A percentile compares a stretch with the other conserved stretches of the same genome.
Conservation (phyloP, 805 yeast genomes). For the Starmerella powellii region DNA sequence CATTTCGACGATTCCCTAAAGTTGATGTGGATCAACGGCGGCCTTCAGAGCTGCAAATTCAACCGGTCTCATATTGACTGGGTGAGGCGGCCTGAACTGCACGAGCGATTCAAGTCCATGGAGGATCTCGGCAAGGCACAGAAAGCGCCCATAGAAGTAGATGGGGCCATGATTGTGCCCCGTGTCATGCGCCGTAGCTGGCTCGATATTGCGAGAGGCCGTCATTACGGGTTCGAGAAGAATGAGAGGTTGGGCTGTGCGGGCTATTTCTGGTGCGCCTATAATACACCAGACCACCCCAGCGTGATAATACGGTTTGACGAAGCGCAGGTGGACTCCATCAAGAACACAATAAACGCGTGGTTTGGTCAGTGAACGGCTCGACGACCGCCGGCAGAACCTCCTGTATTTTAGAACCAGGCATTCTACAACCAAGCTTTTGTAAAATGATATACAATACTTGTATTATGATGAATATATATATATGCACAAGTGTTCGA, state of each 20-base stretch:
- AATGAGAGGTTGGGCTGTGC: constrained; percentile 1
- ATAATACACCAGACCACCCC: neutral
- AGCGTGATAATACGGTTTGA: neutral
- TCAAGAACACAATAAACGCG: neutral
- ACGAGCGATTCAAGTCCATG: neutral
- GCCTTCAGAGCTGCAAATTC: constrained; percentile 5
- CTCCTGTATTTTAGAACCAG: too few species aligned
- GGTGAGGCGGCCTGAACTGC: neutral
- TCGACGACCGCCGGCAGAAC: neutral
- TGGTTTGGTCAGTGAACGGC: constrained; percentile 1
- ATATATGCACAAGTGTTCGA: too few species aligned
- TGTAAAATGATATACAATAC: too few species aligned
- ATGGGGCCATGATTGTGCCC: constrained; percentile 5
- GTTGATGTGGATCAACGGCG: constrained; percentile 12
- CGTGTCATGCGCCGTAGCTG: neutral
- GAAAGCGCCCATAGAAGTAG: neutral
- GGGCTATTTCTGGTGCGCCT: constrained; percentile 9
- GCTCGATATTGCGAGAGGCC: neutral
- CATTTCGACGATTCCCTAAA: constrained; percentile 2
- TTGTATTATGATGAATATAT: neutral
- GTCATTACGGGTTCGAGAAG: neutral
- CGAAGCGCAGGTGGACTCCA: neutral
- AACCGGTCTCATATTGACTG: constrained; percentile 1
- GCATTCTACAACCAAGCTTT: too few species aligned
- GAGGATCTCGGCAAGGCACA: neutral